phyloP scores from a whole-genome alignment of 75 land plant genomes.

The Pinus albicaulis region DNA sequence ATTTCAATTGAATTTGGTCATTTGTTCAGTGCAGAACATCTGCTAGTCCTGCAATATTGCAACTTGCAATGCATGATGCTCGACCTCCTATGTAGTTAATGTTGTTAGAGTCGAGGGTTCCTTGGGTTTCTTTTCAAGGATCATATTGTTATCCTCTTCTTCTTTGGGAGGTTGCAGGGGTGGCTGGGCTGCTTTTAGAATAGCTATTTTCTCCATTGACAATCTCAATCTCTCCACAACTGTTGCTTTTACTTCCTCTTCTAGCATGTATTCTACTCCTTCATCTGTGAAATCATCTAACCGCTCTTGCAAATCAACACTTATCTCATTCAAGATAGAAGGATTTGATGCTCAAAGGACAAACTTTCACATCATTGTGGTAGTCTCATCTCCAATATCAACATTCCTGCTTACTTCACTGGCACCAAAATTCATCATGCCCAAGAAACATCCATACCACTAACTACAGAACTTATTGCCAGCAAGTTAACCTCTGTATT shows the following conservation, averaged over 20 bases:
- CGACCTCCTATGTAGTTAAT: conserved; percentile 91
- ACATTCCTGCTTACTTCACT: conserved; percentile 97
- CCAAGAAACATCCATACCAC: conserved; percentile 95
- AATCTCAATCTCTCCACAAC: too few relatives aligned
- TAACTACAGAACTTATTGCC: too few relatives aligned
- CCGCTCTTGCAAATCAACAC: conserved; percentile 83
- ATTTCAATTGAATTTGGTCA: too few relatives aligned
- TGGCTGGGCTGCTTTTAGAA: too few relatives aligned
- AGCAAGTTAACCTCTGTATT: too few relatives aligned
- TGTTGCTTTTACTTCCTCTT: too few relatives aligned
- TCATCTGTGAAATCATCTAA: conserved; percentile 95
- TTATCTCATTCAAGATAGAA: conserved; percentile 76
- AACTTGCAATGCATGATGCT: conserved; percentile 92
- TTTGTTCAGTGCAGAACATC: conserved; percentile 58
- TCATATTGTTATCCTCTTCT: conserved; percentile 24
- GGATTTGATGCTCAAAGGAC: conserved; percentile 90
- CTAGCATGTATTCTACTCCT: too few relatives aligned
- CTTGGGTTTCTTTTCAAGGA: conserved; percentile 44
- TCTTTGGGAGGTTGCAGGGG: too few relatives aligned
- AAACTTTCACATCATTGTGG: conserved; percentile 94
- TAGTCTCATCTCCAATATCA: conserved; percentile 94
- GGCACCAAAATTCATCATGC: conserved; percentile 96
- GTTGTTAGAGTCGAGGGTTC: conserved; percentile 85
- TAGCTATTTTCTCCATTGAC: too few relatives aligned
- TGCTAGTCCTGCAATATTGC: conserved; percentile 96